Evolutionary conservation across 257 asterid species (phyloP).

Genomic region (Ophiorrhiza pumila): DNA sequence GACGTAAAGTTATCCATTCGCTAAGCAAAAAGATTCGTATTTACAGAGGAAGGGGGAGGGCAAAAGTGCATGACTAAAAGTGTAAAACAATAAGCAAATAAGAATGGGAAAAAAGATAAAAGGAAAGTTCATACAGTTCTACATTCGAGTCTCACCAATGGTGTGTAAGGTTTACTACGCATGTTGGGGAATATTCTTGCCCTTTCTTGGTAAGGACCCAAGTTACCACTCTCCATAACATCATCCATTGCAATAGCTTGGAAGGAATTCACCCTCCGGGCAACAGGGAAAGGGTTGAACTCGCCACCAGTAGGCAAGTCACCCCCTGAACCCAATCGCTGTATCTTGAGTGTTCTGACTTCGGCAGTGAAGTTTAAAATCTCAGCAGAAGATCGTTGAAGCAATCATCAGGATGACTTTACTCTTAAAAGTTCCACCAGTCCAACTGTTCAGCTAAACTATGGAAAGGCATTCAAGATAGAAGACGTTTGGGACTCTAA

Average conservation of each 20-base stretch:
- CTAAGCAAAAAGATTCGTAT: background rate
- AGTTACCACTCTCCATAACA: conserved; percentile 74
- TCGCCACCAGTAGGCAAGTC: conserved; percentile 78
- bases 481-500: background rate
- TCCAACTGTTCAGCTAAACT: background rate
- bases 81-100: background rate
- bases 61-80: background rate
- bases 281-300: conserved; percentile 57
- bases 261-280: conserved; percentile 77
- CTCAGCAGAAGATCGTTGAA: background rate
- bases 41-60: background rate
- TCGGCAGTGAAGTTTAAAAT: background rate
- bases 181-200: conserved; percentile 78
- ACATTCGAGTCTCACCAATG: conserved; percentile 54
- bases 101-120: background rate
- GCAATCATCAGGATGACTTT: background rate
- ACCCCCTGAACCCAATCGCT: conserved; percentile 86
- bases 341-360: conserved; percentile 27
- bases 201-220: conserved; percentile 78
- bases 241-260: conserved; percentile 85
- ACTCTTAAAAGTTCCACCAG: background rate
- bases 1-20: background rate
- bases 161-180: conserved; percentile 79
- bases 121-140: background rate
- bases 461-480: conserved; percentile 8